Evolutionary conservation across 768 basidiomycete species (phyloP), one percentile per base, ranked within the genome.

Genomic region (Albatrellus ellisii): DNA sequence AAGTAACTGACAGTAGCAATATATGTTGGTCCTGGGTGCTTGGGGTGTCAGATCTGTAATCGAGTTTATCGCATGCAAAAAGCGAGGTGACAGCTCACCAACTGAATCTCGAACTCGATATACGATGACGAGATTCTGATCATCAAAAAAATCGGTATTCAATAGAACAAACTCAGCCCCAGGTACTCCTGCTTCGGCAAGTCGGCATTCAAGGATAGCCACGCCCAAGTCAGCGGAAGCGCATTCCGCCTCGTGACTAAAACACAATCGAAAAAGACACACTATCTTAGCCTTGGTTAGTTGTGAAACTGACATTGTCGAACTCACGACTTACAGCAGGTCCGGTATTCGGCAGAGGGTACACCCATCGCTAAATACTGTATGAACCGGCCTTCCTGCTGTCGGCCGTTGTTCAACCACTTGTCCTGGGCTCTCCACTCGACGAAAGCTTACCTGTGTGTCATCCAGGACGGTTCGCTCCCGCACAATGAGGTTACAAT

Each of bases 141-240:
- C 78, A 63, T 88, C 85, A 58, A 89, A 85, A 61, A 87, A 87
- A 42, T 84, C 79, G 32, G 64, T 69, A 52, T 79, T 78, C 55
- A 85, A 56, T 34, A 84, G 51, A 45, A 77, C 67, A 52, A 77
- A 57, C 50, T 65, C 62, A 42, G 45, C 54, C 49, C 51, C 50
- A 34, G 49, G 61, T 46, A 59, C 64, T 57, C 64, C 56, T 49
- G 55, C 58, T 39, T 49, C 48, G 63, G 15, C 17, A 18, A 67
- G 56, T 55, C 60, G 44, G 54, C 74, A 75, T 56, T 77, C 71
- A 34, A 79, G 62, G 58, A 79, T 55, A 49, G 62, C 69, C 38
- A 64, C 57, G 43, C 50, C 52, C 53, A 77, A 62, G 47, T 45
- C 38, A 65, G 59, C 52, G 60, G 58, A 45, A 64, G 64, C 49